Percentiles rank a stretch among this genome's conserved stretches.
Conservation (phyloP, 805 yeast species). For the Vanderwaltozyma verrucispora region DNA sequence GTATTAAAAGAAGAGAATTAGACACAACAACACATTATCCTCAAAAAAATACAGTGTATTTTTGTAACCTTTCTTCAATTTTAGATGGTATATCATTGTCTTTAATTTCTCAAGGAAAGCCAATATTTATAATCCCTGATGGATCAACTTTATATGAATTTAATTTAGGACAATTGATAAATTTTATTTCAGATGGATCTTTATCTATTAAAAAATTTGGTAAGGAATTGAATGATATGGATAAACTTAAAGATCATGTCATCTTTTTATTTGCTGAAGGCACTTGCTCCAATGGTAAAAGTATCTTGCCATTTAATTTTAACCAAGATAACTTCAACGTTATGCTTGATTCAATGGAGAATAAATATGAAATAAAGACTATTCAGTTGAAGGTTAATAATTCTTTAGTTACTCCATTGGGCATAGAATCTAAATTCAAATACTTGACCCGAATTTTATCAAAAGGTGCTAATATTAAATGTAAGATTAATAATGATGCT, state of each 20-base stretch:
- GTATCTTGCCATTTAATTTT: slow-evolving; percentile 48
- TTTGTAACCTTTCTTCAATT: slow-evolving; percentile 41
- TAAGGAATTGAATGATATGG: slow-evolving; percentile 7
- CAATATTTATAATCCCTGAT: slow-evolving; percentile 14
- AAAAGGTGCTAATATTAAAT: slow-evolving; percentile 11
- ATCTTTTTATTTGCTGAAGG: slow-evolving; percentile 67
- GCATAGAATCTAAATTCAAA: slow-evolving; percentile 4
- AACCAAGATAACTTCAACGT: slow-evolving; percentile 12
- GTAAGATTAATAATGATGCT: slow-evolving; percentile 18
- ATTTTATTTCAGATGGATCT: slow-evolving; percentile 18
- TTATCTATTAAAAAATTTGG: slow-evolving; percentile 10
- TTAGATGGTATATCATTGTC: slow-evolving; percentile 35
- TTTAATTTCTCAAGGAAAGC: slow-evolving; percentile 18
- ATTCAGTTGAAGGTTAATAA: slow-evolving; percentile 24
- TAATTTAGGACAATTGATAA: slow-evolving; percentile 9
- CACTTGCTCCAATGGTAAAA: slow-evolving; percentile 75
- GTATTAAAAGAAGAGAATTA: slow-evolving; percentile 32
- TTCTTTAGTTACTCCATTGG: slow-evolving; percentile 28
- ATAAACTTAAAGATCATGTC: slow-evolving; percentile 30
- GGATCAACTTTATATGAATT: slow-evolving; percentile 10
- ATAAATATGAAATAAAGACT: slow-evolving; percentile 9
- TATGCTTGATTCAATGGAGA: slow-evolving; percentile 8
- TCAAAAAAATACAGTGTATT: slow-evolving; percentile 30
- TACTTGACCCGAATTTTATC: slow-evolving; percentile 16
- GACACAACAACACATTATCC: slow-evolving; percentile 26